These are phyloP conservation scores for Saccharomyces mikatae DNA, from an alignment of 805 yeast genomes.

Conservation along the genomic window DNA sequence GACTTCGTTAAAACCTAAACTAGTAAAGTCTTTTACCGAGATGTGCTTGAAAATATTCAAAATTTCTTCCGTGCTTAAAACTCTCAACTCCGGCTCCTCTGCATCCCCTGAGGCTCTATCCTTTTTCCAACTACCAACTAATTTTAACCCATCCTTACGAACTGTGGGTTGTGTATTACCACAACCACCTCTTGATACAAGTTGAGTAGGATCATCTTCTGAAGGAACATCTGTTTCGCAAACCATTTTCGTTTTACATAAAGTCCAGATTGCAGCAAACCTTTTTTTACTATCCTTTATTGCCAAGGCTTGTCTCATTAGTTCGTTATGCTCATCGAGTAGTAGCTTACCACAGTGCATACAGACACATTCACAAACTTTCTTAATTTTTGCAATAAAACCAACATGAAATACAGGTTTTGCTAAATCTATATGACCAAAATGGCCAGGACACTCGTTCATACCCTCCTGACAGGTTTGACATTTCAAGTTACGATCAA, in stretches of 20 bases:
- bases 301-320: slow-evolving; percentile 79
- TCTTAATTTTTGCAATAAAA: slow-evolving; percentile 85
- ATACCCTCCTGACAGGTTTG: slow-evolving; percentile 99
- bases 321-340: slow-evolving; percentile 61
- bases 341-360: slow-evolving; percentile 96
- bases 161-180: slow-evolving; percentile 94
- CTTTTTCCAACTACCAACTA: slow-evolving; percentile 98
- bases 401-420: slow-evolving; percentile 98
- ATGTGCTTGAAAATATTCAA: slow-evolving; percentile 88
- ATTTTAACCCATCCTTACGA: slow-evolving; percentile 89
- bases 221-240: slow-evolving; percentile 83
- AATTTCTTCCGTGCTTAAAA: slow-evolving; percentile 81
- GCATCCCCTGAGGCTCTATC: slow-evolving; percentile 71
- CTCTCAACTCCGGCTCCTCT: slow-evolving; percentile 84
- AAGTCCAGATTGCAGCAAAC: slow-evolving; percentile 92
- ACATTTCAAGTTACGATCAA: slow-evolving; percentile 94
- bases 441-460: slow-evolving; percentile 99
- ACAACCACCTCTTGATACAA: slow-evolving; percentile 86
- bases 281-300: slow-evolving; percentile 93
- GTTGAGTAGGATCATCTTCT: slow-evolving; percentile 49
- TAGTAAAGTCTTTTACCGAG: slow-evolving; percentile 69
- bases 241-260: slow-evolving; percentile 85
- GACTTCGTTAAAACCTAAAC: slow-evolving; percentile 86
- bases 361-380: slow-evolving; percentile 92
- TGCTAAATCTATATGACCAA: slow-evolving; percentile 96